Percentiles rank a stretch among this genome's conserved stretches.
These are phyloP conservation scores for Leptodermis oblonga DNA, from an alignment of 257 asterid species.

Conservation along the genomic window DNA sequence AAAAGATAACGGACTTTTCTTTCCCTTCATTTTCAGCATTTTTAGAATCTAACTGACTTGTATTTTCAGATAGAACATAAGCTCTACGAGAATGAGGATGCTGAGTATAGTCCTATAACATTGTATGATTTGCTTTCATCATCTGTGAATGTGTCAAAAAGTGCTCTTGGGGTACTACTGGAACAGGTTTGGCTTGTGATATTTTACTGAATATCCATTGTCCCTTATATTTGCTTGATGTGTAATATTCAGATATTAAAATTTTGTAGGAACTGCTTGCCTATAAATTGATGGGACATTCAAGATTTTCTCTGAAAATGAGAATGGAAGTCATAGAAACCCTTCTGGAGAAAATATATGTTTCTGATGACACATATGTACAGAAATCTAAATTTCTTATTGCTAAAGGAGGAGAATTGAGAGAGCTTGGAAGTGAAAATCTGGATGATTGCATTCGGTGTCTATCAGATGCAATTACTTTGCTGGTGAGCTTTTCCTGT, in stretches of 20 bases:
- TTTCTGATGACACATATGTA: conserved; percentile 43
- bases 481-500: conserved; percentile 45
- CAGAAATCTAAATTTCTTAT: conserved; percentile 60
- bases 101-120: conserved; percentile 32
- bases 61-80: conserved; percentile 55
- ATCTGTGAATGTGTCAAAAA: conserved; percentile 41
- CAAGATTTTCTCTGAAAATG: conserved; percentile 49
- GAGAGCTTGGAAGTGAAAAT: conserved; percentile 51
- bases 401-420: conserved; percentile 58
- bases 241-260: conserved; percentile 23
- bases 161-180: conserved; percentile 56
- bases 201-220: conserved; percentile 2
- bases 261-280: conserved; percentile 67
- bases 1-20: conserved; percentile 20
- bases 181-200: conserved; percentile 55
- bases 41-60: conserved; percentile 28
- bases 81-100: conserved; percentile 34
- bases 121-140: conserved; percentile 64
- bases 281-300: conserved; percentile 56
- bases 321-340: conserved; percentile 44
- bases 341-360: conserved; percentile 58
- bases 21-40: conserved; percentile 15
- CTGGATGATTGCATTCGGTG: conserved; percentile 59
- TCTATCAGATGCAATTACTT: conserved; percentile 63
- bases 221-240: conserved; percentile 5